Base-by-base conservation (phyloP, 306 rosid species). In the Begonia loranthoides region DNA sequence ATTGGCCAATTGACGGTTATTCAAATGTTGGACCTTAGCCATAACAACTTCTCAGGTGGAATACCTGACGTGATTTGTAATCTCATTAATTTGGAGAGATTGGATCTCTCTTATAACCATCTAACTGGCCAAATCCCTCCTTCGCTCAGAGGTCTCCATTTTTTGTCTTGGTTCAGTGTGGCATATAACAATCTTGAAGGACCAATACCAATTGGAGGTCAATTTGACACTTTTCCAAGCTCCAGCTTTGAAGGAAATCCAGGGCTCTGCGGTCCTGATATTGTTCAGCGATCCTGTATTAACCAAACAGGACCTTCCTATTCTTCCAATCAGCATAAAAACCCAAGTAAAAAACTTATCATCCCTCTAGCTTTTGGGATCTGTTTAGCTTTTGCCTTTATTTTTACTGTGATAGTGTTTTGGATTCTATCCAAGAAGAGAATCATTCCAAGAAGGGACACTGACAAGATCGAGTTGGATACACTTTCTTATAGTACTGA, bases 351-450 rank as follows among this genome's bases (percentile, higher is more conserved):
- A 57, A 82, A 50, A 41, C 45, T 77, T 51, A 50, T 76, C 50
- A 59, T 76, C 33, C 80, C 78, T 56, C 61, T 84, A 4, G 62
- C 67, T 22, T 47, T 66, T 40, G 68, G 56, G 10, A 73, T 68
- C 38, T 63, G 74, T 70, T 73, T 79, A 56, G 81, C 79, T 24
- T 48, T 70, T 49, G 80, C 64, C 57, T 62, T 80, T 51, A 19
- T 81, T 52, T 12, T 72, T 45, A 54, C 72, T 44, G 44, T 79
- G 63, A 49, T 81, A 51, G 61, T 63, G 51, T 59, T 89, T 36
- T 89, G 95, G 95, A 70, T 84, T 53, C 71, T 89, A 17, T 84
- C 93, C 55, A 81, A 83, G 68, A 79, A 95, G 57, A 89, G 84
- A 69, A 74, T 89, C 52, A 81, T 75, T 68, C 97, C 93, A 3